Evolutionary conservation across 345 rosid species (phyloP).

Genomic region (Eucalyptus caleyi): DNA sequence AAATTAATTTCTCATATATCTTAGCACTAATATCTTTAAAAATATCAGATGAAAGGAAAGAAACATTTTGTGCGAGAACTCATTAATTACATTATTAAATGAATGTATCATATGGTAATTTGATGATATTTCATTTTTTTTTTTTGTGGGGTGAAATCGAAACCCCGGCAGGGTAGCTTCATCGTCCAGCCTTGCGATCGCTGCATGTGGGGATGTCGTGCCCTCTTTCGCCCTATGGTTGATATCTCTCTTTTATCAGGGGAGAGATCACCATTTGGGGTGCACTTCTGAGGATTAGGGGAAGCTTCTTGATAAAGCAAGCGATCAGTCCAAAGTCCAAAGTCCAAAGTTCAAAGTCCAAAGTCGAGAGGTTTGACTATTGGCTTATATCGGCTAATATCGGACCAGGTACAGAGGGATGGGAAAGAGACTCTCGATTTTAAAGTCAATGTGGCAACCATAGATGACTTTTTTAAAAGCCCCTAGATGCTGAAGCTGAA

Average conservation of each 20-base stretch:
- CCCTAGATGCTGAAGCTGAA: background rate
- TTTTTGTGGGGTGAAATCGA: conserved; percentile 49
- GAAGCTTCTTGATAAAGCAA: background rate
- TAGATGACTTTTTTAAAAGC: background rate
- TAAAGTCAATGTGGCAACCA: background rate
- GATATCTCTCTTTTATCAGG: background rate
- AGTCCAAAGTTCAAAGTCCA: background rate
- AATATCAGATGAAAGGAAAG: too few species aligned
- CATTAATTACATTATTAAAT: too few species aligned
- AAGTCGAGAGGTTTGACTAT: background rate
- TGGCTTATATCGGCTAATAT: background rate
- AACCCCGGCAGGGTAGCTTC: conserved; percentile 57
- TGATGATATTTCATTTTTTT: too few species aligned
- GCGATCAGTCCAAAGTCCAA: background rate
- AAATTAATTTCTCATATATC: too few species aligned
- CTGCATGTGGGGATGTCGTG: background rate
- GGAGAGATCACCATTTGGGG: background rate
- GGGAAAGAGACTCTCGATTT: background rate
- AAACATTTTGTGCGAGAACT: too few species aligned
- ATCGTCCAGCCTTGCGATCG: background rate
- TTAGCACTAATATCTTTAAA: too few species aligned
- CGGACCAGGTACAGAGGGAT: background rate
- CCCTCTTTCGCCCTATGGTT: background rate
- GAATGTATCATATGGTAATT: too few species aligned
- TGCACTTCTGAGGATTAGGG: background rate